Evolutionary conservation across 768 basidiomycete species (phyloP).

Genomic region (Phylloporus rhodoxanthus): DNA sequence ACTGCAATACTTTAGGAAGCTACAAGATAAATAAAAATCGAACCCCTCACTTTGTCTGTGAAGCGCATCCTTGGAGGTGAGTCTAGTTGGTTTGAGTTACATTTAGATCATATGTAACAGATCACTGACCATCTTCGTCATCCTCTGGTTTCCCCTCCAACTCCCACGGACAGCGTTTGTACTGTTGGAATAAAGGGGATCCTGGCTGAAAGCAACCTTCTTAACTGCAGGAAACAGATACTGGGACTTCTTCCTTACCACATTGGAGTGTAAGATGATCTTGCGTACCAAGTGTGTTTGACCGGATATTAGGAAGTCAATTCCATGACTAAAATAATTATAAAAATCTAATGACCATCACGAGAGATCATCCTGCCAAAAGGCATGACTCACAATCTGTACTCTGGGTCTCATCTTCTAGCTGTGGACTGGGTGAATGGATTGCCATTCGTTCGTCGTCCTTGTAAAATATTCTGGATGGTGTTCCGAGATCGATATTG

Average conservation of each 20-base stretch:
- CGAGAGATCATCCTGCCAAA: not conserved
- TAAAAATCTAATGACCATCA: slow-evolving; percentile 63
- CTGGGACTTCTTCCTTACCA: slow-evolving; percentile 45
- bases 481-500: slow-evolving; percentile 70
- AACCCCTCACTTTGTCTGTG: slow-evolving; percentile 52
- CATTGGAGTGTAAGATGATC: slow-evolving; percentile 82
- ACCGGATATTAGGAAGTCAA: slow-evolving; percentile 80
- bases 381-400: slow-evolving; percentile 41
- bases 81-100: slow-evolving; percentile 37
- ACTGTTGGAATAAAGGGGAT: slow-evolving; percentile 81
- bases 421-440: slow-evolving; percentile 46
- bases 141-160: slow-evolving; percentile 76
- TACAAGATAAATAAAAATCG: not conserved
- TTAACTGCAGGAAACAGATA: not conserved
- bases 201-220: slow-evolving; percentile 53
- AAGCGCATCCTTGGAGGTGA: slow-evolving; percentile 71
- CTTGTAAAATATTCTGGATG: slow-evolving; percentile 73
- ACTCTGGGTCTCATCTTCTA: slow-evolving; percentile 44
- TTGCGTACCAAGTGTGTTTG: slow-evolving; percentile 71
- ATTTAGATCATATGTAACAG: not conserved
- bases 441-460: slow-evolving; percentile 88
- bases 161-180: slow-evolving; percentile 90
- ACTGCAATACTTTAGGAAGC: slow-evolving; percentile 37
- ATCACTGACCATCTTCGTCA: slow-evolving; percentile 65
- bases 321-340: slow-evolving; percentile 88